Evolutionary conservation across 1,284 basidiomycete genomes (phyloP), one percentile per base, ranked within the genome.

Genomic region (Pisolithus thermaeus): DNA sequence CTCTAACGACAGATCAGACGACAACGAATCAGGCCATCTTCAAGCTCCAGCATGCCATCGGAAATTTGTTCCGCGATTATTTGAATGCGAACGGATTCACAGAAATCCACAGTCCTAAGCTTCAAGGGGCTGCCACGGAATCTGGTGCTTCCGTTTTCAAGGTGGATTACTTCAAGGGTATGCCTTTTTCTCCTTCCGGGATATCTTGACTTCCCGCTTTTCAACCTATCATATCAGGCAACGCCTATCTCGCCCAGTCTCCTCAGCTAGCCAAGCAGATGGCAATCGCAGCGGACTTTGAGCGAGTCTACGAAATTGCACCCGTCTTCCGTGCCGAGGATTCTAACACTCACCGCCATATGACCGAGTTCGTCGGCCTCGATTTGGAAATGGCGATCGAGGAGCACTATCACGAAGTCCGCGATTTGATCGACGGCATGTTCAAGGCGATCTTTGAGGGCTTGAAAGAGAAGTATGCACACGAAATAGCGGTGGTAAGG

Each of bases 331-430:
- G 96, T 58, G 96, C 96, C n/a, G 96, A 99, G 70, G 85, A 98
- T 70, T 90, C 94, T 40, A 96, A 97, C 71, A 98, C 96, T 4
- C 92, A 97, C 69, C 87, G 97, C 50, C 97, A 99, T 75, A 80
- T 99, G 75, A 99, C 97, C 43, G 97, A 99, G 71, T 99, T 98
- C 72, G 91, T 94, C 59, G 97, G 97, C 46, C 86, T 99, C 60
- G 97, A 99, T 89, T 79, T 99, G 59, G 97, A 99, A 71, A 99
- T 99, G 97, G 80, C 86, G 2, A 94, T 99, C 59, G 90, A 97
- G 66, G 94, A 98, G 68, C 94, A 98, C 70, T 99, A 99, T 65
- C 95, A 99, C 72, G 97, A 96, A 70, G 92, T 91, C 28, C 79
- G 96, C 74, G 91, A 95, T 60, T 69, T 90, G 36, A 79, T 97